phyloP scores from a whole-genome alignment of 2,329 filamentous ascomycete genomes.

The Calonectria pauciramosa region DNA sequence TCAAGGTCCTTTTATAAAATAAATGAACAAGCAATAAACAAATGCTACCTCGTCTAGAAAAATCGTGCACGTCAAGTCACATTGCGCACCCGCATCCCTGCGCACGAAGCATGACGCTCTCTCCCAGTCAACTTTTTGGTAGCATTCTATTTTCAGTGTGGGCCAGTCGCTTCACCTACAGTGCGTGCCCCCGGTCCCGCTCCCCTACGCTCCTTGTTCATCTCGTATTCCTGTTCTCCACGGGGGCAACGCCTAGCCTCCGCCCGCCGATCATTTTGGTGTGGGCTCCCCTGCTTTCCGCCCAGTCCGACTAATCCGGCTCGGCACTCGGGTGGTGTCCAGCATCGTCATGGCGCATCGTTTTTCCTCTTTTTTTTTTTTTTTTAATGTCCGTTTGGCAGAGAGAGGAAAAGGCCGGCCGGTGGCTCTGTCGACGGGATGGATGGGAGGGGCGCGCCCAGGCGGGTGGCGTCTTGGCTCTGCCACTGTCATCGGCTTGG shows the following conservation, averaged over 20 bases:
- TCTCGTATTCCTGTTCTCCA: neutral
- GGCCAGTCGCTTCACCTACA: slow-evolving; percentile 5
- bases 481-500: neutral
- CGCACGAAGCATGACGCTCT: neutral
- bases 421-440: too few species aligned
- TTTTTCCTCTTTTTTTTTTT: neutral
- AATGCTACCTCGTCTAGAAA: neutral
- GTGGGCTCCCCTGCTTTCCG: neutral
- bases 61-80: neutral
- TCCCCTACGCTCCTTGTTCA: neutral
- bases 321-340: neutral
- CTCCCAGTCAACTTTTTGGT: neutral
- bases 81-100: neutral
- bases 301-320: neutral
- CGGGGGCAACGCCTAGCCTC: neutral
- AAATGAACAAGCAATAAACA: neutral
- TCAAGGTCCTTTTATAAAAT: neutral
- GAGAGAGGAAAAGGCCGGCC: neutral
- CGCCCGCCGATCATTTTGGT: neutral
- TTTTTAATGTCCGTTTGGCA: neutral
- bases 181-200: neutral
- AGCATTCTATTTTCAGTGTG: slow-evolving; percentile 5
- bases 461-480: neutral
- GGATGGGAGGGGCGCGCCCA: neutral
- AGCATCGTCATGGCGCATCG: neutral